Base-by-base conservation (phyloP, 1,284 basidiomycete species). In the Apiotrichum montevideense region DNA sequence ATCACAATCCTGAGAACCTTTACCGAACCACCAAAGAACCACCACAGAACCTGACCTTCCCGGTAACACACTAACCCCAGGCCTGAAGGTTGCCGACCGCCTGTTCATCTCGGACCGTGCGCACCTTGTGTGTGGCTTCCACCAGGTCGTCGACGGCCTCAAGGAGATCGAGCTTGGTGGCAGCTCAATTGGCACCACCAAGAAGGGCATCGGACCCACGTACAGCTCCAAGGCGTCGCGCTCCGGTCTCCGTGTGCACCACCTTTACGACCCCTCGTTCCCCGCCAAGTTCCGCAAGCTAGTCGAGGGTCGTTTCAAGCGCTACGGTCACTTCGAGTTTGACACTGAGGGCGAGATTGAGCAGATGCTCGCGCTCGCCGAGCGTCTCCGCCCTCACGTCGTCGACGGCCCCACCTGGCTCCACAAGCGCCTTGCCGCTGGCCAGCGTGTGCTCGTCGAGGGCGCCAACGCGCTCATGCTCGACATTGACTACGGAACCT, bases 381-480 rank as follows among this genome's bases (percentile, higher is more conserved):
- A 88, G 62, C 84, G 92, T 7, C 80, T 98, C 59, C 83, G 81
- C 47, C 95, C 96, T 3, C 90, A 88, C 76, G 90, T 98, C 57
- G 80, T 90, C 61, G 61, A 63, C 58, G 61, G 61, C 53, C 61
- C 61, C 35, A 57, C 58, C 35, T 63, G 51, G 51, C 56, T 63
- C 47, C 61, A 63, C 61, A 55, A 63, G 35, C 43, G 92, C 32
- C 78, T 98, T 48, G 76, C 81, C 1, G 75, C 81, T 29, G 85
- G 85, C 59, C 95, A 95, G 79, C 83, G 80, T 46, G 80, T 98
- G 48, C 84, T 98, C 35, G 90, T 98, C 56, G 95, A 98, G 76
- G 95, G 95, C 47, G 95, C 96, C 54, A 98, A 98, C 72, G 95
- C 95, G 2, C 80, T 98, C 62, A 97, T 98, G 94, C 86, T 98